Evolutionary conservation across 2,329 filamentous ascomycete species (phyloP).

Genomic region (Truncatella angustata): DNA sequence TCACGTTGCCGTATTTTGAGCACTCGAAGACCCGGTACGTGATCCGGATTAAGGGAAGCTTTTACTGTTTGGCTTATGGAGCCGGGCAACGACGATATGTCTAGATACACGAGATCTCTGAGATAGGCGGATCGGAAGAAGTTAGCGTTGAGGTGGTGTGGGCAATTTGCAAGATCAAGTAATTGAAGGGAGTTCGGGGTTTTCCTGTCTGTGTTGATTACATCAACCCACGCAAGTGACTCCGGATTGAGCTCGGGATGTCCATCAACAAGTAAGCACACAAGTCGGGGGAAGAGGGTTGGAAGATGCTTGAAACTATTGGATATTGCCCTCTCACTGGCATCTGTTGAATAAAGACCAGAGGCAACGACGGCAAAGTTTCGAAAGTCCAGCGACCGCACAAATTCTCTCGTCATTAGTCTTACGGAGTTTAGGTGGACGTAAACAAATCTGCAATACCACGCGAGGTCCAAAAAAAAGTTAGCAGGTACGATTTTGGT

Average conservation of each 20-base stretch:
- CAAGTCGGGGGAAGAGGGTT: slow-evolving; percentile 40
- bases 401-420: slow-evolving; percentile 38
- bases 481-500: neutral
- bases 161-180: slow-evolving; percentile 44
- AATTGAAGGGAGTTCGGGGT: slow-evolving; percentile 30
- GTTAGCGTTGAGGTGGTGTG: slow-evolving; percentile 35
- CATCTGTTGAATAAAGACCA: slow-evolving; percentile 39
- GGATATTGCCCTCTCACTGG: slow-evolving; percentile 34
- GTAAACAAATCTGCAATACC: slow-evolving; percentile 48
- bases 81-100: slow-evolving; percentile 48
- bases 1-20: slow-evolving; percentile 49
- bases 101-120: slow-evolving; percentile 47
- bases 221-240: slow-evolving; percentile 27
- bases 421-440: slow-evolving; percentile 33
- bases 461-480: slow-evolving; percentile 41
- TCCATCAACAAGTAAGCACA: slow-evolving; percentile 47
- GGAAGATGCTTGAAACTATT: slow-evolving; percentile 38
- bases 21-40: slow-evolving; percentile 47
- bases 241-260: slow-evolving; percentile 43
- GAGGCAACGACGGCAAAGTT: slow-evolving; percentile 37
- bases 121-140: slow-evolving; percentile 39
- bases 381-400: slow-evolving; percentile 48
- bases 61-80: slow-evolving; percentile 38
- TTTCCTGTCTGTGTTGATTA: neutral
- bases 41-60: slow-evolving; percentile 27